phyloP scores from a whole-genome alignment of 441 rosid genomes.

The Syzygium syzygioides region DNA sequence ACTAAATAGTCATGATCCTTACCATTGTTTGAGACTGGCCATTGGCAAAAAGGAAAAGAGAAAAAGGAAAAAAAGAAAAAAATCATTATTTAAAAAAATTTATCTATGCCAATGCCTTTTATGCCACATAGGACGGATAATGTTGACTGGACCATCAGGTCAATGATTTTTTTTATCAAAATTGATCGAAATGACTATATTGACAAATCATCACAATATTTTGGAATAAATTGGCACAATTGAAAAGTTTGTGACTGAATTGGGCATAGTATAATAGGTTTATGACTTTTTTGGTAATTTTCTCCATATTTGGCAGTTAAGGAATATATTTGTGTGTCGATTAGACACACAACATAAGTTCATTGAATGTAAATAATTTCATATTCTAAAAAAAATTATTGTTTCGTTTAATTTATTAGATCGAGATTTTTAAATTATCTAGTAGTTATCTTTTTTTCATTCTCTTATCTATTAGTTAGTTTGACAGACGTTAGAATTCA shows the following conservation, averaged over 20 bases:
- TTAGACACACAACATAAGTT: too few species aligned
- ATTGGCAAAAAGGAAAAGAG: too few species aligned
- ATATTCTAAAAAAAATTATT: background rate
- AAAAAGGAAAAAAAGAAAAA: too few species aligned
- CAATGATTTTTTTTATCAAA: too few species aligned
- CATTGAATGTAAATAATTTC: too few species aligned
- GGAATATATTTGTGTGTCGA: background rate
- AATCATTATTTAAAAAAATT: too few species aligned
- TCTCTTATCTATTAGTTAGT: background rate
- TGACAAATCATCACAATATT: too few species aligned
- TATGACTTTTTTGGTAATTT: background rate
- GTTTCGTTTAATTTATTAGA: background rate
- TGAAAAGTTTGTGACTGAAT: background rate
- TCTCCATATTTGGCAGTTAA: background rate
- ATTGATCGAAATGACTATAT: too few species aligned
- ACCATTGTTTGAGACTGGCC: background rate
- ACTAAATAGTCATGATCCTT: background rate
- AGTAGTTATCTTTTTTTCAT: background rate
- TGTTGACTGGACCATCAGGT: too few species aligned
- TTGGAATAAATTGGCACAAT: too few species aligned
- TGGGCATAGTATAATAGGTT: background rate
- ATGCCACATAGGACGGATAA: too few species aligned
- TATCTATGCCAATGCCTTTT: too few species aligned
- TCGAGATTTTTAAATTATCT: background rate
- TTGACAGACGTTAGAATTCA: background rate